These are phyloP conservation scores for Aechmea fasciata DNA, from an alignment of 176 grass and related monocot species.

Conservation along the genomic window DNA sequence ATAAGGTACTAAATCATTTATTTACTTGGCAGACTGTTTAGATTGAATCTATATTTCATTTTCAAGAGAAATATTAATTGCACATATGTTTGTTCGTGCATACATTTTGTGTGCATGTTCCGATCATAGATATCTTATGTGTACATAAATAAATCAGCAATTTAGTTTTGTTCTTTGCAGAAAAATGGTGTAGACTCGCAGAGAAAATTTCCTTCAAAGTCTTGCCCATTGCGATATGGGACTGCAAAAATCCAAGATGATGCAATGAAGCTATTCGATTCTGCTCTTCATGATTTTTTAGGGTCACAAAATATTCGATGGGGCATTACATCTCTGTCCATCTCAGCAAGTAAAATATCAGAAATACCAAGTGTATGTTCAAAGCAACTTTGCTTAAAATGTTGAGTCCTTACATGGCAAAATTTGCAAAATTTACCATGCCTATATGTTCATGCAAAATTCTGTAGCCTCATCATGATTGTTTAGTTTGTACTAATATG, in stretches of 20 bases:
- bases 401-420: too few relatives aligned
- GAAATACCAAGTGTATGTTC: constrained; percentile 64
- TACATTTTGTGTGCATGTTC: neutral
- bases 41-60: neutral
- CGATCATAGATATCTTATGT: neutral
- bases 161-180: constrained; percentile 24
- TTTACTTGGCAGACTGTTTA: neutral
- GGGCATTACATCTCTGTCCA: constrained; percentile 83
- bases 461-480: too few relatives aligned
- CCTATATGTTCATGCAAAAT: too few relatives aligned
- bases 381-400: neutral
- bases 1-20: constrained; percentile 42
- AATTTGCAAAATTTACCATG: too few relatives aligned
- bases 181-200: constrained; percentile 29
- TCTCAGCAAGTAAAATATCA: constrained; percentile 90
- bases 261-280: constrained; percentile 83
- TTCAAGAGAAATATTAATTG: neutral
- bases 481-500: too few relatives aligned
- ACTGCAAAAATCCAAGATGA: constrained; percentile 87
- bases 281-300: constrained; percentile 71
- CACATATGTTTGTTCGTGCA: constrained; percentile 4
- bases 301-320: constrained; percentile 56
- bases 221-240: constrained; percentile 83
- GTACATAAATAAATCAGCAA: constrained; percentile 3
- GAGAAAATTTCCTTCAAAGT: constrained; percentile 95